Conservation (phyloP, 768 basidiomycete genomes). For the Favolaschia claudopus region DNA sequence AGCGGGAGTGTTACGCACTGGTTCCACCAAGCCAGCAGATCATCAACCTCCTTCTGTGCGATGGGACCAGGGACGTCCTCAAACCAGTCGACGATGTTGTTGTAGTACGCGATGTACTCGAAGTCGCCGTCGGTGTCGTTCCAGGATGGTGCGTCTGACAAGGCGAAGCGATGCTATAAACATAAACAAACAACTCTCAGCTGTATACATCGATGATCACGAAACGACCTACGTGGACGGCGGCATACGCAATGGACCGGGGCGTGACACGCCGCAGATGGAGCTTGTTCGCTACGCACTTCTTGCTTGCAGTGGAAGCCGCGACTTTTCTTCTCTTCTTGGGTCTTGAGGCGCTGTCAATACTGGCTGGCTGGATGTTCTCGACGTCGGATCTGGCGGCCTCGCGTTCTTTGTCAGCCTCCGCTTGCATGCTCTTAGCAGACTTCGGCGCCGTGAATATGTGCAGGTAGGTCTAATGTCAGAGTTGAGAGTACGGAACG, state of each 20-base stretch:
- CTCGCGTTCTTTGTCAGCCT: neutral
- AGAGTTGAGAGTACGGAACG: neutral
- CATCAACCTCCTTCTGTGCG: neutral
- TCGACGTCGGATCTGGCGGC: neutral
- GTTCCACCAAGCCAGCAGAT: slow-evolving; percentile 6
- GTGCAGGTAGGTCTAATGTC: slow-evolving; percentile 6
- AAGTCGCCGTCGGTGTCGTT: slow-evolving; percentile 25
- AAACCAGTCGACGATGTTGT: slow-evolving; percentile 32
- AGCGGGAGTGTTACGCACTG: neutral
- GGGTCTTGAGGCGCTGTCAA: neutral
- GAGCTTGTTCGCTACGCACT: slow-evolving; percentile 11
- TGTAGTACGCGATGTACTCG: slow-evolving; percentile 24
- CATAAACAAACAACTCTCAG: neutral
- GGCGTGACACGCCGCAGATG: slow-evolving; percentile 30
- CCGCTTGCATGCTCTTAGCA: neutral
- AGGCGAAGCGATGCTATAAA: slow-evolving; percentile 31
- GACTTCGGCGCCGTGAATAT: slow-evolving; percentile 14
- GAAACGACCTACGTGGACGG: slow-evolving; percentile 32
- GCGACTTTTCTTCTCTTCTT: neutral
- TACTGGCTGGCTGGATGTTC: neutral
- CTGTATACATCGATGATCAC: neutral
- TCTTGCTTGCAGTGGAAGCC: neutral
- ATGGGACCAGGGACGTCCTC: slow-evolving; percentile 3
- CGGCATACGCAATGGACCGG: slow-evolving; percentile 39
- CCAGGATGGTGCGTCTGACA: slow-evolving; percentile 27